Base-by-base conservation (phyloP, 176 grass and related monocot genomes). In the Cocos nucifera region DNA sequence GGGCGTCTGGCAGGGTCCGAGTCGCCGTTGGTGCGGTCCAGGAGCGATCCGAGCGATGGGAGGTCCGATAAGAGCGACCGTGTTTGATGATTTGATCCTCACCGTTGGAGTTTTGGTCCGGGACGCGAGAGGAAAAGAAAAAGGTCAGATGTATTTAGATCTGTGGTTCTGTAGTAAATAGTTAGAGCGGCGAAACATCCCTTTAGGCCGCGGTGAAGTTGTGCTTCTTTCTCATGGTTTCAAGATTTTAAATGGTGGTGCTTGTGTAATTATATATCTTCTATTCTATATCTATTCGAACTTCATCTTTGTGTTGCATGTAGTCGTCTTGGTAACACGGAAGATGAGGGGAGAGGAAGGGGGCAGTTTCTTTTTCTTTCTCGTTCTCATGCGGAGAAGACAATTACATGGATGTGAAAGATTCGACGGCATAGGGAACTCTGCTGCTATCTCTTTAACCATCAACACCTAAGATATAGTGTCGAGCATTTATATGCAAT, bases 11-110 rank as follows among this genome's bases (percentile, higher is more conserved):
- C 50, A 95, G 85, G 81, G 26, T 80, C 75, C 15, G 89, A 89
- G 71, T 80, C 78, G 56, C 85, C 85, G 29, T 53, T 72, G 65
- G 69, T 71, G 56, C 78, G 81, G 26, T 80, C 78, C 54, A 82
- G 77, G 78, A 78, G 66, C 70, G 88, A 84, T 61, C 66, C 80
- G 22, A 30, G 70, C 58, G 81, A 59, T 62, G 73, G 22, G 67
- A 57, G 32, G 24, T 24, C 57, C 24, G 84, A 19, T 20, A 3
- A 20, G 53, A 8, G 35, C 35, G 35, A 44, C 6, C 6, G 35
- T 12, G 35, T 14, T 12, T 44, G 35, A 14, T 44, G 35, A 12
- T 44, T 44, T 44, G 0, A 44, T 44, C 35, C 35, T 44, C 35
- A 44, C 10, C 35, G 35, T 44, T 12, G 35, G 35, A 35, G 32